Conservation (phyloP, 768 basidiomycete genomes). For the Suillus subluteus region DNA sequence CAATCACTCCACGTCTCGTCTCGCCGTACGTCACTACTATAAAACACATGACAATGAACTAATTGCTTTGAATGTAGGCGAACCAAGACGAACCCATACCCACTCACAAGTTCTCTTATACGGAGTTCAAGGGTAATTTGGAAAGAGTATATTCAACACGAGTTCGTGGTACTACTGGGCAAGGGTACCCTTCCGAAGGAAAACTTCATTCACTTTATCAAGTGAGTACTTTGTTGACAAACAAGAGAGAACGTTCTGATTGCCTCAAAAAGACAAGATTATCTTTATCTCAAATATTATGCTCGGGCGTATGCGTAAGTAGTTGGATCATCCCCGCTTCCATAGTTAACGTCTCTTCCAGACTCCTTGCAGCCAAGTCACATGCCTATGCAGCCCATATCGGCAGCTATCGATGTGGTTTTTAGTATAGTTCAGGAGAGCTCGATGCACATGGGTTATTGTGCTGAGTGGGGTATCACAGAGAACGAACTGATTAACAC, state of each 20-base stretch:
- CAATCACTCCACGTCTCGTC: constrained; percentile 49
- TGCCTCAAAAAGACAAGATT: constrained; percentile 64
- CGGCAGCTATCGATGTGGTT: constrained; percentile 64
- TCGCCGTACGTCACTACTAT: constrained; percentile 51
- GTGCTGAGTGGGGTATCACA: constrained; percentile 70
- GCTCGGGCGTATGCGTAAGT: constrained; percentile 76
- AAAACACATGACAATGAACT: not conserved
- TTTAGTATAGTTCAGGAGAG: constrained; percentile 70
- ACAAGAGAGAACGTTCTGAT: not conserved
- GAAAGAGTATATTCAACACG: constrained; percentile 80
- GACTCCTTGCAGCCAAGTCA: constrained; percentile 81
- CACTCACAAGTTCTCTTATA: constrained; percentile 70
- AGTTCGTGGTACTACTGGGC: constrained; percentile 80
- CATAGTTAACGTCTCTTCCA: constrained; percentile 25
- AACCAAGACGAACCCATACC: constrained; percentile 62
- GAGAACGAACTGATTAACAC: constrained; percentile 61
- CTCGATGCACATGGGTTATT: constrained; percentile 70
- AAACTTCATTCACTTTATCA: constrained; percentile 85
- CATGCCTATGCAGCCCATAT: constrained; percentile 63
- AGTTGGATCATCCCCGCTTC: not conserved
- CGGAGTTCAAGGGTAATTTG: constrained; percentile 56
- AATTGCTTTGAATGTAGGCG: constrained; percentile 43
- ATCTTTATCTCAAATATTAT: constrained; percentile 82
- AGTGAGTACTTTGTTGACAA: constrained; percentile 44
- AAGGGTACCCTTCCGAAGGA: constrained; percentile 65